These are phyloP conservation scores for Pseudodiploospora longispora DNA, from an alignment of 2,329 filamentous ascomycete species.

Conservation along the genomic window DNA sequence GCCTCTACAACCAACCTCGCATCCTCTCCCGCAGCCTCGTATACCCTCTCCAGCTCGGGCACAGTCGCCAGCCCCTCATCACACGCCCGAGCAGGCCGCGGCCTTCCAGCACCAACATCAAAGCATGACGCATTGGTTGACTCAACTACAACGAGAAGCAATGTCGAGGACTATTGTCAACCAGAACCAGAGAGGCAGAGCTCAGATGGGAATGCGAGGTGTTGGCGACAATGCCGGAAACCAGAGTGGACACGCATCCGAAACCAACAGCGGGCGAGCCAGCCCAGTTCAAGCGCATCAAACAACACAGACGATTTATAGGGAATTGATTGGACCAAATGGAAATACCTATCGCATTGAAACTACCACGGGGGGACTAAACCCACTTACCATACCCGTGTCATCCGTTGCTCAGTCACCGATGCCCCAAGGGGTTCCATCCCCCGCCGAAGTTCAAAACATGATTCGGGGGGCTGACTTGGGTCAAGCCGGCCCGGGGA, in stretches of 20 bases:
- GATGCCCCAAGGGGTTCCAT: constrained; percentile 22
- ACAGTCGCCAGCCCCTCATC: constrained; percentile 8
- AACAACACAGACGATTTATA: constrained; percentile 16
- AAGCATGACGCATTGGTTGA: constrained; percentile 36
- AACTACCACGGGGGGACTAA: constrained; percentile 11
- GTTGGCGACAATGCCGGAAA: constrained; percentile 24
- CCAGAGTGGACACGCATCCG: constrained; percentile 12
- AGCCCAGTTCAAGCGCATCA: constrained; percentile 15
- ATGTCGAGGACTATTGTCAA: constrained; percentile 32
- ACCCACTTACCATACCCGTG: not conserved
- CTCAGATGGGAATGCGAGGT: constrained; percentile 32
- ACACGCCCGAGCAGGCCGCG: constrained; percentile 21
- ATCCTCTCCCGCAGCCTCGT: constrained; percentile 19
- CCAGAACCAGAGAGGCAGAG: constrained; percentile 35
- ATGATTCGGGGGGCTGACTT: constrained; percentile 39
- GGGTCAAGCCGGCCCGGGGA: constrained; percentile 38
- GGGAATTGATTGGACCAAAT: constrained; percentile 25
- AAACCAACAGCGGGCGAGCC: constrained; percentile 16
- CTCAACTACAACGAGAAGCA: constrained; percentile 39
- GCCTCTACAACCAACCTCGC: constrained; percentile 17
- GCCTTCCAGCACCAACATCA: constrained; percentile 32
- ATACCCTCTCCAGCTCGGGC: constrained; percentile 21
- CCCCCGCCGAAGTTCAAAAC: constrained; percentile 36
- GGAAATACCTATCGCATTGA: constrained; percentile 28
- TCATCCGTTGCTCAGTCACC: constrained; percentile 7